Conservation (phyloP, 2,329 filamentous ascomycete species). For the Aphanoascus verrucosus region DNA sequence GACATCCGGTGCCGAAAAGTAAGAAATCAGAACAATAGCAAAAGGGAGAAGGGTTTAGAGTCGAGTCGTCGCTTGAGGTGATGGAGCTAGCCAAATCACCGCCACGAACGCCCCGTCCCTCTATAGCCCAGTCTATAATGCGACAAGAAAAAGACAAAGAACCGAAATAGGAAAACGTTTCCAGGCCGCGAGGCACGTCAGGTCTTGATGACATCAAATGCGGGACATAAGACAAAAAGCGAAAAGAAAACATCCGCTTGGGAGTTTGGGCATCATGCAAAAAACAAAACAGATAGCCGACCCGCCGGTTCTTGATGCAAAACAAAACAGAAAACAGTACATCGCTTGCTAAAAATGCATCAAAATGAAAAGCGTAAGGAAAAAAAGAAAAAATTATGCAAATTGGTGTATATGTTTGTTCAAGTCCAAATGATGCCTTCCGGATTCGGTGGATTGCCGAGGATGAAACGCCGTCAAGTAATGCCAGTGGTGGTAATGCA, state of each 20-base stretch:
- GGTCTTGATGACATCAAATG: slow-evolving; percentile 40
- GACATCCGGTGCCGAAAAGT: slow-evolving; percentile 30
- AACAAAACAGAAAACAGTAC: slow-evolving; percentile 20
- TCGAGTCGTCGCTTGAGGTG: slow-evolving; percentile 12
- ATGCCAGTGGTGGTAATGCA: slow-evolving; percentile 37
- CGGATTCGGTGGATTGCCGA: slow-evolving; percentile 26
- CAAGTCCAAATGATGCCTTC: slow-evolving; percentile 4
- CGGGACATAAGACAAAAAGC: slow-evolving; percentile 24
- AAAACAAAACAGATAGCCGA: slow-evolving; percentile 31
- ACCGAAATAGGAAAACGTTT: slow-evolving; percentile 26
- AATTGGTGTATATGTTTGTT: slow-evolving; percentile 24
- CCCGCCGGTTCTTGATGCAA: slow-evolving; percentile 40
- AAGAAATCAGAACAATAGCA: slow-evolving; percentile 21
- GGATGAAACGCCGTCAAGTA: slow-evolving; percentile 43
- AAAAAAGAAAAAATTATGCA: slow-evolving; percentile 38
- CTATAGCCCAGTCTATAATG: slow-evolving; percentile 17
- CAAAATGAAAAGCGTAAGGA: slow-evolving; percentile 34
- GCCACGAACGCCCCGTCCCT: slow-evolving; percentile 16
- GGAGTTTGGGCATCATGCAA: slow-evolving; percentile 20
- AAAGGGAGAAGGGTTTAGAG: slow-evolving; percentile 20
- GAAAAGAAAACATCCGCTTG: slow-evolving; percentile 27
- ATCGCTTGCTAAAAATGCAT: slow-evolving; percentile 42
- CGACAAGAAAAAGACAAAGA: slow-evolving; percentile 27
- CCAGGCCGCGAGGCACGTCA: slow-evolving; percentile 41
- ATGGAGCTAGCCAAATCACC: slow-evolving; percentile 17